Evolutionary conservation across 2,329 filamentous ascomycete genomes (phyloP).

Genomic region (Scedosporium aurantiacum): DNA sequence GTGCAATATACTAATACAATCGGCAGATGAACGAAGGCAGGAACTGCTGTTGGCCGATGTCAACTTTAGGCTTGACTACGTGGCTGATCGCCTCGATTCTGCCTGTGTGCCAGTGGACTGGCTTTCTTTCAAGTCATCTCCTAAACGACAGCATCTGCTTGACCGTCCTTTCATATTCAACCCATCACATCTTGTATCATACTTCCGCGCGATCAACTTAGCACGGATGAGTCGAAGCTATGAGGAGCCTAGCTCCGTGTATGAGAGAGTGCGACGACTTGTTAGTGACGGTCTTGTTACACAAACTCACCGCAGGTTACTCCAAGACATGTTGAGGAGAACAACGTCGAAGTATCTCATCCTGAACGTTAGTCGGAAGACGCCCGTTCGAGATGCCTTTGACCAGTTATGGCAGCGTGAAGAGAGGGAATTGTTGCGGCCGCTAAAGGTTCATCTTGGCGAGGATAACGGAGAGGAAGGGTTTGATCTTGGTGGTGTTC

Average conservation of each 20-base stretch:
- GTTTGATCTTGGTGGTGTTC: slow-evolving; percentile 86
- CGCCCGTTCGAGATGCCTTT: slow-evolving; percentile 63
- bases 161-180: slow-evolving; percentile 74
- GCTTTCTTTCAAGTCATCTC: slow-evolving; percentile 50
- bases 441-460: slow-evolving; percentile 79
- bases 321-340: slow-evolving; percentile 52
- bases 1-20: background rate
- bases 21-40: slow-evolving; percentile 48
- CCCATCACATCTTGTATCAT: slow-evolving; percentile 60
- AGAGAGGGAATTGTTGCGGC: slow-evolving; percentile 68
- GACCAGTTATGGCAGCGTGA: slow-evolving; percentile 86
- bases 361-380: slow-evolving; percentile 54
- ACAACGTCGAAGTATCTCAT: slow-evolving; percentile 62
- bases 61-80: slow-evolving; percentile 64
- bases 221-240: slow-evolving; percentile 72
- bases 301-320: slow-evolving; percentile 45
- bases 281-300: slow-evolving; percentile 45
- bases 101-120: slow-evolving; percentile 65
- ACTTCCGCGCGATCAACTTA: slow-evolving; percentile 83
- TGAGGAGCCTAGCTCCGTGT: slow-evolving; percentile 53
- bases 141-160: slow-evolving; percentile 60
- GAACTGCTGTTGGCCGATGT: slow-evolving; percentile 53
- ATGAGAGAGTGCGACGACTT: slow-evolving; percentile 44
- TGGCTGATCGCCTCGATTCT: slow-evolving; percentile 65
- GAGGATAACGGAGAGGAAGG: slow-evolving; percentile 77